Evolutionary conservation across 2,329 filamentous ascomycete genomes (phyloP).

Genomic region (Ceratocystis cacaofunesta): DNA sequence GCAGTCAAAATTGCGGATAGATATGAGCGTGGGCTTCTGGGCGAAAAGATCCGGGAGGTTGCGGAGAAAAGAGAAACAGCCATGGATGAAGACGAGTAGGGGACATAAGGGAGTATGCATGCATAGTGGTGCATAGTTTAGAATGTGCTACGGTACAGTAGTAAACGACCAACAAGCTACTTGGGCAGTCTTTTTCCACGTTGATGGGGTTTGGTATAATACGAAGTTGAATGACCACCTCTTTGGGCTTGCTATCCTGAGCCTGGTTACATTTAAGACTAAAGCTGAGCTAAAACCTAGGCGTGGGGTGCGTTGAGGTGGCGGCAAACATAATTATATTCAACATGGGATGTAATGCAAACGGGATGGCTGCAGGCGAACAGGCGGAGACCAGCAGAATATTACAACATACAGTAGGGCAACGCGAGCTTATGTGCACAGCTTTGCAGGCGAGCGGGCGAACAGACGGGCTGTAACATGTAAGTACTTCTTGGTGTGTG

Average conservation of each 20-base stretch:
- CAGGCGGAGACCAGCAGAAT: too few species aligned
- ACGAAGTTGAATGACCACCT: background rate
- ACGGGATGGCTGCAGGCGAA: too few species aligned
- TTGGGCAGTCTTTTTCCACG: background rate
- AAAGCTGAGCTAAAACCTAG: background rate
- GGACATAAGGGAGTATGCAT: background rate
- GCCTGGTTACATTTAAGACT: too few species aligned
- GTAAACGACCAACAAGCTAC: background rate
- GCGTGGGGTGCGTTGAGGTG: background rate
- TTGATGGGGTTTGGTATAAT: background rate
- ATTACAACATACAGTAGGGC: too few species aligned
- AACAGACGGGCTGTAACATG: background rate
- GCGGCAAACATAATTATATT: background rate
- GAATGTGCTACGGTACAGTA: background rate
- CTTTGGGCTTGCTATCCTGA: background rate
- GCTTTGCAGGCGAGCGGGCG: too few species aligned
- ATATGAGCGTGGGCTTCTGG: slow-evolving; percentile 65
- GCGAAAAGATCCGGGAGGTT: slow-evolving; percentile 66
- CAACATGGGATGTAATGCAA: too few species aligned
- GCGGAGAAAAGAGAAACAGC: slow-evolving; percentile 9
- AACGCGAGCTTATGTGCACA: too few species aligned
- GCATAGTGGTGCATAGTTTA: background rate
- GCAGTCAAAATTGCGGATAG: slow-evolving; percentile 78
- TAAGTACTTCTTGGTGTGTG: background rate
- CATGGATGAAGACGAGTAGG: slow-evolving; percentile 10